Percentiles rank a stretch among this genome's conserved stretches.
Conservation (phyloP, 2,329 filamentous ascomycete species). For the Colletotrichum sp. region DNA sequence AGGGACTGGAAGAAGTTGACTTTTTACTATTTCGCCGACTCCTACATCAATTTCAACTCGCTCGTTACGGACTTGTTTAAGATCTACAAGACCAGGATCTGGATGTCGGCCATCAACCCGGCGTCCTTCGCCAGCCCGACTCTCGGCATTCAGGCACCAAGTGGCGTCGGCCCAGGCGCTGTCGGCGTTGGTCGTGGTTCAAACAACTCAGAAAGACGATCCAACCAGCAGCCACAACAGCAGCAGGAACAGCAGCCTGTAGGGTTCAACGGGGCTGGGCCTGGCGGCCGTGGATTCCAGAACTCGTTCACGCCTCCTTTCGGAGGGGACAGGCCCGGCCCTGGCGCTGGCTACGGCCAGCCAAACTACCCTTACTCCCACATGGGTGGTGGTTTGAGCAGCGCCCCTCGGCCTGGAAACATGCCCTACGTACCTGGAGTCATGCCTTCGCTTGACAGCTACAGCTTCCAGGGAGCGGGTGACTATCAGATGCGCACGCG, state of each 20-base stretch:
- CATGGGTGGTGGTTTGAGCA: constrained; percentile 20
- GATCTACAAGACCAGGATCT: constrained; percentile 98
- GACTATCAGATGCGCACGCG: constrained; percentile 55
- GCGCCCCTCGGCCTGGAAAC: constrained; percentile 39
- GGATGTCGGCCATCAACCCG: constrained; percentile 99
- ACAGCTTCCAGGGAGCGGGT: constrained; percentile 45
- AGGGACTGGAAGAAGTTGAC: constrained; percentile 99
- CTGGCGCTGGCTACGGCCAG: constrained; percentile 41
- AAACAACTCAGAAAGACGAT: constrained; percentile 50
- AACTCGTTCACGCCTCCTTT: constrained; percentile 47
- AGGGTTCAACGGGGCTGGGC: constrained; percentile 39
- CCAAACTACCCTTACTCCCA: constrained; percentile 38
- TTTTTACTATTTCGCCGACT: constrained; percentile 98
- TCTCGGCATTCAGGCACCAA: constrained; percentile 73
- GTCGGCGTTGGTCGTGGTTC: constrained; percentile 59
- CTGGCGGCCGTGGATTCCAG: constrained; percentile 47
- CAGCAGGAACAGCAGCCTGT: constrained; percentile 36
- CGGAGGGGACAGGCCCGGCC: constrained; percentile 44
- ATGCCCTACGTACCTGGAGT: constrained; percentile 43
- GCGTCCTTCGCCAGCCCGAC: constrained; percentile 88
- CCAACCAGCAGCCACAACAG: constrained; percentile 42
- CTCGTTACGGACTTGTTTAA: constrained; percentile 98
- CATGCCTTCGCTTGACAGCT: constrained; percentile 47
- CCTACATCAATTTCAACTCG: constrained; percentile 99
- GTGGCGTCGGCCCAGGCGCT: constrained; percentile 69